phyloP scores from a whole-genome alignment of 345 rosid species.

The Linum tenue region DNA sequence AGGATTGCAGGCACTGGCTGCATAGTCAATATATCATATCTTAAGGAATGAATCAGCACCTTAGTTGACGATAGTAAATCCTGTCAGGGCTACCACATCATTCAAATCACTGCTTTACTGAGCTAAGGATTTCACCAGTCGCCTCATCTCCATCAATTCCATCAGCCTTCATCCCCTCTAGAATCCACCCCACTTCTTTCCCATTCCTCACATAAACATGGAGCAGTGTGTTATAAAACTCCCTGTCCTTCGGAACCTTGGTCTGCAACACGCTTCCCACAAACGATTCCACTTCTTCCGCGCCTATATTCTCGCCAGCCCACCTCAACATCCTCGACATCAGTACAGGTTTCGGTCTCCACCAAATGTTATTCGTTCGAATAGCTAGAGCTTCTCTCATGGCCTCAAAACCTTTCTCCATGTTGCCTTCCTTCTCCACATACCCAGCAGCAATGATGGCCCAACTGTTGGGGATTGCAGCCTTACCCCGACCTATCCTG shows the following conservation, averaged over 20 bases:
- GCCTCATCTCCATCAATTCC: constrained; percentile 20
- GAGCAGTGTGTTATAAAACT: constrained; percentile 22
- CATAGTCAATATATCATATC: too few species aligned
- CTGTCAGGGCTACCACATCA: neutral
- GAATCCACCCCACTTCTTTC: constrained; percentile 17
- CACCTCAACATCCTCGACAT: constrained; percentile 32
- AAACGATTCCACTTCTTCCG: constrained; percentile 26
- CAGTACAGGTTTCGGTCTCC: constrained; percentile 32
- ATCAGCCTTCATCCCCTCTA: constrained; percentile 21
- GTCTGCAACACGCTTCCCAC: constrained; percentile 13
- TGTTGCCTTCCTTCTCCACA: constrained; percentile 22
- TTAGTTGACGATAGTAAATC: too few species aligned
- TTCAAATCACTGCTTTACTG: neutral
- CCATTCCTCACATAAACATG: constrained; percentile 25
- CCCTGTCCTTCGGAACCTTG: constrained; percentile 16
- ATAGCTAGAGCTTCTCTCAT: constrained; percentile 35
- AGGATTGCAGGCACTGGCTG: too few species aligned
- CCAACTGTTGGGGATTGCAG: constrained; percentile 36
- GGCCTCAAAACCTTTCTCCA: constrained; percentile 39
- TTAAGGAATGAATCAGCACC: too few species aligned
- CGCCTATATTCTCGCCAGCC: constrained; percentile 29
- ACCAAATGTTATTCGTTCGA: constrained; percentile 18
- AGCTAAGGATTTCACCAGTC: constrained; percentile 18
- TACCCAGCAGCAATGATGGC: constrained; percentile 30
- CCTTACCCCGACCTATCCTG: constrained; percentile 21